Base-by-base conservation (phyloP, 306 rosid species). In the Medicago lupulina region DNA sequence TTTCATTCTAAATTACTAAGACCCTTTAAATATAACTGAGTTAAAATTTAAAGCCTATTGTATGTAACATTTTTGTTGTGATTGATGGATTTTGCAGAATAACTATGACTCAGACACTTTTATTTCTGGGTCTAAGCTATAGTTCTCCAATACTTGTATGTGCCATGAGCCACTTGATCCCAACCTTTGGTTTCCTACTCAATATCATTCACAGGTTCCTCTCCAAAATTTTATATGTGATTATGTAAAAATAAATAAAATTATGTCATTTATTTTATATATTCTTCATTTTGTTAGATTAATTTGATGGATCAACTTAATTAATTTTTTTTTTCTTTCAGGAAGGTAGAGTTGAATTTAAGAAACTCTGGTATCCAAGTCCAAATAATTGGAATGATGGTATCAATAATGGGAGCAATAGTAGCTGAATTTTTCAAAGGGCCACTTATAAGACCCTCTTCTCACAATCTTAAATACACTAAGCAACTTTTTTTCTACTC, bases 111-210 rank as follows among this genome's bases (percentile, higher is more conserved):
- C 97, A 91, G 71, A 89, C 66, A 70, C 85, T 91, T 17, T 83
- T 91, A 68, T 87, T 81, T 76, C 44, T 84, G 79, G 89, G 97
- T 65, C 87, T 91, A 46, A 78, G 88, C 40, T 86, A 84, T 80
- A 88, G 98, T 75, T 87, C 97, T 2, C 98, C 97, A 14, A 88
- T 91, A 69, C 89, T 91, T 46, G 90, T 89, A 3, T 88, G 89
- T 75, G 90, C 84, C 36, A 89, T 93, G 94, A 96, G 91, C 21
- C 97, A 80, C 46, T 75, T 81, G 82, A 79, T 89, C 60, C 97
- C 92, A 31, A 38, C 91, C 3, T 85, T 87, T 82, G 89, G 81
- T 75, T 85, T 89, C 80, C 11, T 89, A 4, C 86, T 91, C 74
- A 89, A 88, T 9, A 0, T 87, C 81, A 46, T 80, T 36, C 83